These are phyloP conservation scores for Malus domestica DNA, from an alignment of 306 rosid genomes.

Conservation along the genomic window DNA sequence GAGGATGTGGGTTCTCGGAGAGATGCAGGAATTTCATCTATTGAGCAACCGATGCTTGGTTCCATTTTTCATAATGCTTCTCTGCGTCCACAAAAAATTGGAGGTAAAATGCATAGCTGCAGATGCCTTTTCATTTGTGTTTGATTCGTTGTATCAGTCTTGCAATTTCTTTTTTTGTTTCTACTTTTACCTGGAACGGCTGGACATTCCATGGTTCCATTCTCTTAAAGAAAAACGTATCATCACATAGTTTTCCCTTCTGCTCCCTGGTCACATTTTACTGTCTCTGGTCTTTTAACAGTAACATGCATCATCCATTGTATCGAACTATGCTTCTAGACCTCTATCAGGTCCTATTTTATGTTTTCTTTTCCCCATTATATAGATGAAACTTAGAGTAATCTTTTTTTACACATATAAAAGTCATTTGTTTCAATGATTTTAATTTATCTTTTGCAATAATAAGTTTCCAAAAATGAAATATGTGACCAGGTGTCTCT, in stretches of 20 bases:
- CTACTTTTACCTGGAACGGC: background rate
- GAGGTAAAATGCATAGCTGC: constrained; percentile 30
- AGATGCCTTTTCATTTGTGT: background rate
- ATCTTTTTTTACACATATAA: background rate
- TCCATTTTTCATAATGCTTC: constrained; percentile 21
- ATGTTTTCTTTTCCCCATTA: background rate
- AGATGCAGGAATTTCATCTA: constrained; percentile 28
- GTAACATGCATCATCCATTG: background rate
- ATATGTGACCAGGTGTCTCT: constrained; percentile 7
- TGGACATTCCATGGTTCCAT: background rate
- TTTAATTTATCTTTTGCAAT: background rate
- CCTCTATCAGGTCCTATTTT: background rate
- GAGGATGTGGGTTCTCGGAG: constrained; percentile 39
- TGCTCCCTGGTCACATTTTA: background rate
- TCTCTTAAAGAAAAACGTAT: background rate
- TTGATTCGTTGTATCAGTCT: background rate
- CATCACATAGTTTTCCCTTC: no score
- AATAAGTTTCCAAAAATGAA: background rate
- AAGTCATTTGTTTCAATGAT: background rate
- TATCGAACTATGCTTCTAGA: background rate
- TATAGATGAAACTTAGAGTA: background rate
- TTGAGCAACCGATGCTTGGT: constrained; percentile 25
- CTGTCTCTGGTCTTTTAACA: background rate
- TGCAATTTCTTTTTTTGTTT: background rate
- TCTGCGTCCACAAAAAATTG: constrained; percentile 24